These are phyloP conservation scores for Penicillium roqueforti DNA, from an alignment of 495 filamentous ascomycete species.

Conservation along the genomic window DNA sequence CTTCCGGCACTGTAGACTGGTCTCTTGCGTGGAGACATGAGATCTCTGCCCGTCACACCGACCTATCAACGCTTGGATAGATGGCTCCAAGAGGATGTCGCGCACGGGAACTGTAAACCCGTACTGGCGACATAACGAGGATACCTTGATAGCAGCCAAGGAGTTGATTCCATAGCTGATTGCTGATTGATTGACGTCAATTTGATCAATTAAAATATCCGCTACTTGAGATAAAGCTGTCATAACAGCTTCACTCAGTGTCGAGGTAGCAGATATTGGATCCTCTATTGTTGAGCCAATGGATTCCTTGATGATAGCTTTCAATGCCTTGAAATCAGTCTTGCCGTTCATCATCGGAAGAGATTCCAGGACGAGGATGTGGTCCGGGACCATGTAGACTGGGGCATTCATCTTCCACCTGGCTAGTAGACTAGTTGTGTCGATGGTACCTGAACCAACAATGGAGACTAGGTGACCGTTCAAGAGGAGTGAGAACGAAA, in stretches of 20 bases:
- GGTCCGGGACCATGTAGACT: slow-evolving; percentile 2
- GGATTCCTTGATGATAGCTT: neutral
- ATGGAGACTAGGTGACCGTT: neutral
- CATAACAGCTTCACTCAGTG: neutral
- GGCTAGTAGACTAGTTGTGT: neutral
- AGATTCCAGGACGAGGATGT: neutral
- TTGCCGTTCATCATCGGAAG: slow-evolving; percentile 1
- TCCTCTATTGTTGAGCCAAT: neutral
- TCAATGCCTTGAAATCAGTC: neutral
- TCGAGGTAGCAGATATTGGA: neutral
- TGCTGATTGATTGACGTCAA: neutral
- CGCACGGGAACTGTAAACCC: neutral
- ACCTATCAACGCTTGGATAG: neutral
- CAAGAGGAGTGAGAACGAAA: neutral
- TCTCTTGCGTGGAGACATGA: neutral
- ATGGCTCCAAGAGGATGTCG: neutral
- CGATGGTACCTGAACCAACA: neutral
- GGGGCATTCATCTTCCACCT: neutral
- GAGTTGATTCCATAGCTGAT: slow-evolving; percentile 3
- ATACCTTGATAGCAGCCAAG: slow-evolving; percentile 1
- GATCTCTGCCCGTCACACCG: neutral
- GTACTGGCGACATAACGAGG: neutral
- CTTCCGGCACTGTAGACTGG: neutral
- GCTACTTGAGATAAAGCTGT: neutral
- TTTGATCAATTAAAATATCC: neutral